phyloP scores from a whole-genome alignment of 441 rosid species.

The Populus hybrid region DNA sequence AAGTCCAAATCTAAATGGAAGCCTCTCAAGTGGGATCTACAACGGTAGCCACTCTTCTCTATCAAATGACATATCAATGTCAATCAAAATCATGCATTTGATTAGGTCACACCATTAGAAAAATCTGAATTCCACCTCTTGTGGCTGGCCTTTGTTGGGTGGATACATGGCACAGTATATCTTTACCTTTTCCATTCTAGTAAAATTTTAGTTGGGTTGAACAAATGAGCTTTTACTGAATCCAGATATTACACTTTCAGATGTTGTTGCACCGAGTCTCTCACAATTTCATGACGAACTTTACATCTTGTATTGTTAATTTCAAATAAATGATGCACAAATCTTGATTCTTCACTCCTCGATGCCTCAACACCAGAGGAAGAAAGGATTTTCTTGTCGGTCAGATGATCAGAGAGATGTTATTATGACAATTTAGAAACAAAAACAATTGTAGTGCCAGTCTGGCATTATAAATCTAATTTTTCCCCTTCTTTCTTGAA shows the following conservation, averaged over 20 bases:
- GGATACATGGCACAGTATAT: not conserved
- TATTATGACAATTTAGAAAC: not conserved
- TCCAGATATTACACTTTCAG: not conserved
- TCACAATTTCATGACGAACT: not conserved
- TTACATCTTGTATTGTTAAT: not conserved
- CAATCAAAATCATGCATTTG: not conserved
- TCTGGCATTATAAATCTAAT: not conserved
- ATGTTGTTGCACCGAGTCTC: not conserved
- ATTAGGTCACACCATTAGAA: not conserved
- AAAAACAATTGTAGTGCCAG: not conserved
- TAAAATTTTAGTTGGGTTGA: not conserved
- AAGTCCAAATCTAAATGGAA: not conserved
- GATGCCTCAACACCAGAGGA: not conserved
- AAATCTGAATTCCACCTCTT: not conserved
- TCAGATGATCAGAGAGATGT: not conserved
- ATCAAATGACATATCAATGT: not conserved
- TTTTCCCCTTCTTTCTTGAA: not conserved
- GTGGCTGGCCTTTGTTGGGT: not conserved
- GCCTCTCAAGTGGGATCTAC: not conserved
- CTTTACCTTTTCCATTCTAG: not conserved
- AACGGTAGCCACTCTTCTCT: not conserved
- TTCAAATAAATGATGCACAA: not conserved
- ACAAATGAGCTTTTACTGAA: not conserved
- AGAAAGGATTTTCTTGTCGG: not conserved
- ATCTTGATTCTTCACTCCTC: not conserved